A percentile compares a stretch with the other conserved stretches of the same genome.
Conservation (phyloP, 2,329 filamentous ascomycete species). For the Ceratocystiopsis sp. region DNA sequence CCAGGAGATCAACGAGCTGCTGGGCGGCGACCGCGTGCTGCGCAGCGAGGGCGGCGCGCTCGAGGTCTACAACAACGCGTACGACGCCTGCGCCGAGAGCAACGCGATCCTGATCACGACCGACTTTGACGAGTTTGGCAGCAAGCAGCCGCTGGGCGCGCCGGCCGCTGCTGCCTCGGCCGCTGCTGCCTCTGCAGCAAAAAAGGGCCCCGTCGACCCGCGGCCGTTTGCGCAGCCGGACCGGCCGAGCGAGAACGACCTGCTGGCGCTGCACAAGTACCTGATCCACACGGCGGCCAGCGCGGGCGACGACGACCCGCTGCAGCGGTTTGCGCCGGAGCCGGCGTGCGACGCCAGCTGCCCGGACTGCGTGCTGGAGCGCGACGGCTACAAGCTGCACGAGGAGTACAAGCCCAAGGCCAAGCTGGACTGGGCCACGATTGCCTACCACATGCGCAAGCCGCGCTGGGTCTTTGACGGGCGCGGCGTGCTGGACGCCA, state of each 20-base stretch:
- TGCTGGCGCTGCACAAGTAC: constrained; percentile 30
- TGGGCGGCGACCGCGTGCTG: constrained; percentile 17
- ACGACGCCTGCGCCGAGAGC: constrained; percentile 30
- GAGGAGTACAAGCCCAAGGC: constrained; percentile 28
- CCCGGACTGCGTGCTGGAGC: constrained; percentile 28
- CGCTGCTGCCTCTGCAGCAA: constrained; percentile 11
- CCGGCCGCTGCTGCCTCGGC: constrained; percentile 6
- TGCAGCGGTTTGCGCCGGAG: constrained; percentile 26
- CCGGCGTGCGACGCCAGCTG: constrained; percentile 28
- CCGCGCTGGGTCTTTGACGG: constrained; percentile 41
- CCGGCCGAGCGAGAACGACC: constrained; percentile 25
- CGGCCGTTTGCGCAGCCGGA: constrained; percentile 22
- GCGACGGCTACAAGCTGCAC: constrained; percentile 9
- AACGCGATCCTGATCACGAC: constrained; percentile 37
- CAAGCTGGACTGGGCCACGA: constrained; percentile 33
- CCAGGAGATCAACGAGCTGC: constrained; percentile 30
- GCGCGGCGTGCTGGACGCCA: constrained; percentile 33
- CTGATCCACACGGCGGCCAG: constrained; percentile 18
- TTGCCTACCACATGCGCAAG: constrained; percentile 31
- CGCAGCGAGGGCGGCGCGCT: constrained; percentile 25
- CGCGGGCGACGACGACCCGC: constrained; percentile 22
- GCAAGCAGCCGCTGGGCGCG: constrained; percentile 11
- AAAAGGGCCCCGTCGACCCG: constrained; percentile 25
- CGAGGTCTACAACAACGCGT: constrained; percentile 28
- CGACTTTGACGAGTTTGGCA: constrained; percentile 38